Base-by-base conservation (phyloP, 805 yeast genomes). In the Candida montana region DNA sequence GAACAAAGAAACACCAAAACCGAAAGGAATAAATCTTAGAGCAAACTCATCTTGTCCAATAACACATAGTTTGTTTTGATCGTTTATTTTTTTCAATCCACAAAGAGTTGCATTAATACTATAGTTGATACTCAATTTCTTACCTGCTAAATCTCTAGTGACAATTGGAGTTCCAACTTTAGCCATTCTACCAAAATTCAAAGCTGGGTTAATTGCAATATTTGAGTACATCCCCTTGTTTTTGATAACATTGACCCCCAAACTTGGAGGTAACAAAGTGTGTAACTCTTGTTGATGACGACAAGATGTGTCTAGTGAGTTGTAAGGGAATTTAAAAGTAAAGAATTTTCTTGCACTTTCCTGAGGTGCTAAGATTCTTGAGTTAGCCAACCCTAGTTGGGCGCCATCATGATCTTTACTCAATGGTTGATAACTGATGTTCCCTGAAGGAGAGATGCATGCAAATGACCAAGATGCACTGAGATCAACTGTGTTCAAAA, bases 401-500 rank as follows among this genome's bases (percentile, higher is more conserved):
- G 69, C 61, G 3, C 74, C 73, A 50, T 78, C 83, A 35, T 48
- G 52, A 53, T 77, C 84, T 7, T 47, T 53, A 11, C 71, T 62
- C 27, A 65, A 71, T 1, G 71, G 64, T 26, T 60, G 68, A 47
- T 72, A 70, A 38, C 68, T 67, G 11, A 70, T 57, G 16, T 78
- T 79, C 29, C 77, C 67, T 49, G 72, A 69, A 2, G 81, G 77
- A 15, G 76, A 68, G 30, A 69, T 67, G 42, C 72, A 70, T 1
- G 75, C 72, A 49, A 69, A 72, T 8, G 81, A 72, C 71, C 70
- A 68, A 38, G 63, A 56, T 2, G 83, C 83, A 54, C 74, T 71
- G 34, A 78, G 51, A 52, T 79, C 84, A 37, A 77, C 74, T 82
- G 77, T 79, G 48, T 77, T 70, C 37, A 79, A 53, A 46, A 78